A percentile compares a stretch with the other conserved stretches of the same genome.
Evolutionary conservation across 768 basidiomycete species (phyloP).

Genomic region (Rhodotorula graminis): DNA sequence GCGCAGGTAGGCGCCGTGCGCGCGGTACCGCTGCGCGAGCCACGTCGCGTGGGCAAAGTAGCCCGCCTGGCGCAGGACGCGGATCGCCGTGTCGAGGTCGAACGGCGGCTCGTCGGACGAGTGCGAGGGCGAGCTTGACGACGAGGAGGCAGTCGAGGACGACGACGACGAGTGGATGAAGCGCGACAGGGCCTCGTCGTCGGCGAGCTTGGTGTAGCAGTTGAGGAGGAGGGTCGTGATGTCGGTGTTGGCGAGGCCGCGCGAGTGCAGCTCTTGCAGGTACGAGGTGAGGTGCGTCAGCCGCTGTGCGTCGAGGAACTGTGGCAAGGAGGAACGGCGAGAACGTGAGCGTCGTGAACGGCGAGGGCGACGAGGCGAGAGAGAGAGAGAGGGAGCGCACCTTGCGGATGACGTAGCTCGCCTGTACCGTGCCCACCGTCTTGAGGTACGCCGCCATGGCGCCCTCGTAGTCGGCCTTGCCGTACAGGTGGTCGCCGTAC

Average conservation of each 20-base stretch:
- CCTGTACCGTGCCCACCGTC: conserved; percentile 81
- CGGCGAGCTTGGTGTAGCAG: conserved; percentile 94
- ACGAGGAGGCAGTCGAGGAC: background rate
- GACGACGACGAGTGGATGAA: conserved; percentile 69
- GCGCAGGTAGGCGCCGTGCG: conserved; percentile 86
- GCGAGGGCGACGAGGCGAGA: too few species aligned
- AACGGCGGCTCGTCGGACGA: conserved; percentile 70
- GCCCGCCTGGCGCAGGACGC: conserved; percentile 91
- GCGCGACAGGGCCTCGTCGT: conserved; percentile 75
- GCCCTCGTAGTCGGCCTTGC: conserved; percentile 85
- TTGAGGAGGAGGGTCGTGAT: conserved; percentile 95
- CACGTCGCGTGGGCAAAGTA: conserved; percentile 94
- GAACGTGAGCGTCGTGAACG: background rate
- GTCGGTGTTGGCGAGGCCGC: conserved; percentile 86
- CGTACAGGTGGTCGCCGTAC: conserved; percentile 86
- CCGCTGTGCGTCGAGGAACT: conserved; percentile 95
- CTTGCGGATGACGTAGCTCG: conserved; percentile 96
- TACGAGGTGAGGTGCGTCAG: conserved; percentile 94
- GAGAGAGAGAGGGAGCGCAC: conserved; percentile 49
- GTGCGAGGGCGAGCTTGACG: background rate
- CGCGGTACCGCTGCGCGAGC: conserved; percentile 81
- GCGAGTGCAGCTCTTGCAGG: conserved; percentile 86
- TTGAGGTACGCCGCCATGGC: conserved; percentile 88
- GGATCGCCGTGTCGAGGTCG: conserved; percentile 92
- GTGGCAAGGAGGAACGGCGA: background rate